These are phyloP conservation scores for Eragrostis tef DNA, from an alignment of 202 grass and related monocot species.

Conservation along the genomic window DNA sequence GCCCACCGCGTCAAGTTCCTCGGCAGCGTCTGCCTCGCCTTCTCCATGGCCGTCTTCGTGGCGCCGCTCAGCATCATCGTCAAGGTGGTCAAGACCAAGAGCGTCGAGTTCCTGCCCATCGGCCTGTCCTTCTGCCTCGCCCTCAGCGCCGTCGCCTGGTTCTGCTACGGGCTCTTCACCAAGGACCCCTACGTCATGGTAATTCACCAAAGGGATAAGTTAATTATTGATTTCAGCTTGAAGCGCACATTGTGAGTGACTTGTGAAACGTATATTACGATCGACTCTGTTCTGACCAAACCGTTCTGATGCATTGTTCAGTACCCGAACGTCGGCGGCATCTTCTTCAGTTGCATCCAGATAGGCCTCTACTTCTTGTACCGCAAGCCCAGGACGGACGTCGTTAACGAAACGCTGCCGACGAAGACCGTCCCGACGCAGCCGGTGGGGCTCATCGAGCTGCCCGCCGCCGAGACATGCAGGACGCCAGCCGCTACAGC, in stretches of 20 bases:
- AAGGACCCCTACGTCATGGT: constrained; percentile 81
- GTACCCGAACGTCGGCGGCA: constrained; percentile 76
- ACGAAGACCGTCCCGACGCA: constrained; percentile 3
- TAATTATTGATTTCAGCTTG: neutral
- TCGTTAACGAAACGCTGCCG: constrained; percentile 47
- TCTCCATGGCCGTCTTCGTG: constrained; percentile 86
- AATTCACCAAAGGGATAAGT: neutral
- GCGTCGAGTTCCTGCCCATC: constrained; percentile 88
- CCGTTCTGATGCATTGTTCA: constrained; percentile 12
- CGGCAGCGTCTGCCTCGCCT: constrained; percentile 85
- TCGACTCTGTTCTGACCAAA: neutral
- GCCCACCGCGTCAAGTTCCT: constrained; percentile 63
- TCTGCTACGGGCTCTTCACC: constrained; percentile 78
- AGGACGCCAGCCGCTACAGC: constrained; percentile 32
- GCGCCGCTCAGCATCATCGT: constrained; percentile 96
- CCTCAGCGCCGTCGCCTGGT: constrained; percentile 77
- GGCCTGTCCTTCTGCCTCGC: constrained; percentile 81
- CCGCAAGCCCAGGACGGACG: constrained; percentile 40
- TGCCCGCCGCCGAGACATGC: constrained; percentile 32
- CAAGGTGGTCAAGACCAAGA: constrained; percentile 82
- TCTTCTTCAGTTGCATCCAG: constrained; percentile 78
- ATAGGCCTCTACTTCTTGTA: constrained; percentile 76
- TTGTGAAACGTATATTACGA: too few relatives aligned
- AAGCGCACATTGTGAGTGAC: neutral
- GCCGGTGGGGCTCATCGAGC: constrained; percentile 47